Evolutionary conservation across 2,329 filamentous ascomycete species (phyloP), one percentile per base, ranked within the genome.

Genomic region (Fusarium chlamydosporum): DNA sequence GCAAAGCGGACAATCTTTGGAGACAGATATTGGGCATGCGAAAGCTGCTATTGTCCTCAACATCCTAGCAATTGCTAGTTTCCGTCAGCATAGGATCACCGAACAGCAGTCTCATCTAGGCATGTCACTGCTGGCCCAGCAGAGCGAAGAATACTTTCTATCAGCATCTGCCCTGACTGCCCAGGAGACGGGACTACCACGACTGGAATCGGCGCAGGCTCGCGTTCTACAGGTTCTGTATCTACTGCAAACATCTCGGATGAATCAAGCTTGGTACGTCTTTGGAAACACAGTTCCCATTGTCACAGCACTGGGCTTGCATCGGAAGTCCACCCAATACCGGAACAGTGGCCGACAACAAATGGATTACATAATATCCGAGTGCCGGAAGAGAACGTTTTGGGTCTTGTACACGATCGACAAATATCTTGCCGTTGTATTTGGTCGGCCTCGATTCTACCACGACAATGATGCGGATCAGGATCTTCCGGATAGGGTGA

Each of bases 401-500:
- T 90, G 88, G 88, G 84, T 84, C 4, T 84, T 86, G 0, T 91
- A 90, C 70, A 86, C 84, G 1, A 76, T 90, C 2, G 88, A 91
- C 69, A 87, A 87, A 38, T 90, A 90, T 57, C 78, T 91, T 2
- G 86, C 86, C 26, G 86, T 89, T n/a, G 85, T 89, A 18, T 84
- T 90, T 31, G 88, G 88, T 0, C 80, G 88, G 7, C 88, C 88
- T 1, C 76, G 86, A 9, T 81, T 88, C 15, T 86, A 89, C 27
- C 87, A 88, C 48, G 88, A 90, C 43, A 86, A 89, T 34, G 87
- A 90, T 51, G 87, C 89, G 47, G 88, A 90, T 53, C 88, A 90
- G 59, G 82, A 84, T 4, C 80, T 87, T n/a, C 88, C 88, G 0
- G 82, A 82, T 16, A 70, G 79, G 2, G 80, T 88, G 42, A 86